Evolutionary conservation across 2,329 filamentous ascomycete genomes (phyloP).

Genomic region (Neoscytalidium dimidiatum): DNA sequence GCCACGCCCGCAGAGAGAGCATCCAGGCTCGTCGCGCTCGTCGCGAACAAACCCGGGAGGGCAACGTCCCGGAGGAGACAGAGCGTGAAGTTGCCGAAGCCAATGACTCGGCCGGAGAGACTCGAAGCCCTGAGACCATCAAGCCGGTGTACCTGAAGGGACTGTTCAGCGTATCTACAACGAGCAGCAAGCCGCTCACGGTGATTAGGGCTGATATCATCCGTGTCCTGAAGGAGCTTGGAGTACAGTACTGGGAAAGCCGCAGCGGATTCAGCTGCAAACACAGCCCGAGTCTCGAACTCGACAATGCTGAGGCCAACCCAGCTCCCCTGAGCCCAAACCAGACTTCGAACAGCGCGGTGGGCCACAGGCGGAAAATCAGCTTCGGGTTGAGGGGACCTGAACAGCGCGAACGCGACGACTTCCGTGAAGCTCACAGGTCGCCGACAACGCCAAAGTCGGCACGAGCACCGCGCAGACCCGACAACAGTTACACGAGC

Average conservation of each 20-base stretch:
- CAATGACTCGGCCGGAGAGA: constrained; percentile 48
- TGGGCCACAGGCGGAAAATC: constrained; percentile 73
- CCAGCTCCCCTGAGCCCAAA: constrained; percentile 32
- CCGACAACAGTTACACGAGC: constrained; percentile 76
- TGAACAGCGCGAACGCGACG: constrained; percentile 67
- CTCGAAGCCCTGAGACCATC: constrained; percentile 70
- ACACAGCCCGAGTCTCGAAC: constrained; percentile 85
- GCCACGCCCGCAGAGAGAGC: constrained; percentile 86
- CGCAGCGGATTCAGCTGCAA: constrained; percentile 90
- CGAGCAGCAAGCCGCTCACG: constrained; percentile 83
- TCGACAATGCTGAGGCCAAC: constrained; percentile 65
- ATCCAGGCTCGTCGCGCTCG: constrained; percentile 82
- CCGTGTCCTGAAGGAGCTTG: constrained; percentile 80
- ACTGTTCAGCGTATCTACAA: constrained; percentile 95
- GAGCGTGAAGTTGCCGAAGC: constrained; percentile 70
- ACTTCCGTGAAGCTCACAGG: constrained; percentile 64
- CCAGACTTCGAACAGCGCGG: constrained; percentile 30
- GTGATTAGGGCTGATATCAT: constrained; percentile 90
- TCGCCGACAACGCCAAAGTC: constrained; percentile 52
- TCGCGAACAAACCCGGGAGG: constrained; percentile 70
- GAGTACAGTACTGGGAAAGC: constrained; percentile 90
- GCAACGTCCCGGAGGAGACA: constrained; percentile 87
- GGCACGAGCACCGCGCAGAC: constrained; percentile 48
- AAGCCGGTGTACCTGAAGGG: constrained; percentile 97
- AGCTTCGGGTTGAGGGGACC: constrained; percentile 72